phyloP scores from a whole-genome alignment of 2,329 filamentous ascomycete species.

The Fusarium bactridioides region DNA sequence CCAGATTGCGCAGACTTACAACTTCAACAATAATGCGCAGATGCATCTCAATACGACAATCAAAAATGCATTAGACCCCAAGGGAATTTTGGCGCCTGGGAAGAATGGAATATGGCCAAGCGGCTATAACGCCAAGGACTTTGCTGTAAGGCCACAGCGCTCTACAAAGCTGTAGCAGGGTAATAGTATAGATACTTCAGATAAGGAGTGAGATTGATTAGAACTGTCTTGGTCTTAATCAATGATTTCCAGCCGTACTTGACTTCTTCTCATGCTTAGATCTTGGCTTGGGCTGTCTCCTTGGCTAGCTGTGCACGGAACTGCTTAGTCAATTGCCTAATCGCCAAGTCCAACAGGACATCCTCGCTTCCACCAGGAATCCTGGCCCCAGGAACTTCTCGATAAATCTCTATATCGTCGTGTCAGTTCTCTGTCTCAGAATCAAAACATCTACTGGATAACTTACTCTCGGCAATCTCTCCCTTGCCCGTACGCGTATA shows the following conservation, averaged over 20 bases:
- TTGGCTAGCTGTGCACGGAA: background rate
- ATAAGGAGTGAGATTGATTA: background rate
- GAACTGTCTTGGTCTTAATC: background rate
- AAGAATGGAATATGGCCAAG: constrained; percentile 28
- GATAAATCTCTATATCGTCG: background rate
- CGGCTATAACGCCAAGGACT: background rate
- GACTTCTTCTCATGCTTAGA: background rate
- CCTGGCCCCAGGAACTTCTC: background rate
- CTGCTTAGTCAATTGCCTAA: background rate
- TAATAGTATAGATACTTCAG: background rate
- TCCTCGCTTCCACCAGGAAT: background rate
- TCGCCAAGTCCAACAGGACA: background rate
- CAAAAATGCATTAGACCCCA: constrained; percentile 26
- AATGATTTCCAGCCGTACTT: background rate
- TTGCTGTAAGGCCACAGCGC: background rate
- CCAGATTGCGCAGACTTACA: constrained; percentile 29
- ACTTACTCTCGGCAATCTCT: background rate
- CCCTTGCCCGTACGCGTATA: background rate
- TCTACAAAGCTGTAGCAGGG: background rate
- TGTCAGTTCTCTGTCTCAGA: background rate
- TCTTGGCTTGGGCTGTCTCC: background rate
- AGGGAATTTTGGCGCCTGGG: constrained; percentile 28
- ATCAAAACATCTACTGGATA: background rate
- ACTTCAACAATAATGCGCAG: constrained; percentile 25
- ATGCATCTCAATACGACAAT: constrained; percentile 16